phyloP scores from a whole-genome alignment of 169 alveolate species.

The Eimeria sp. region DNA sequence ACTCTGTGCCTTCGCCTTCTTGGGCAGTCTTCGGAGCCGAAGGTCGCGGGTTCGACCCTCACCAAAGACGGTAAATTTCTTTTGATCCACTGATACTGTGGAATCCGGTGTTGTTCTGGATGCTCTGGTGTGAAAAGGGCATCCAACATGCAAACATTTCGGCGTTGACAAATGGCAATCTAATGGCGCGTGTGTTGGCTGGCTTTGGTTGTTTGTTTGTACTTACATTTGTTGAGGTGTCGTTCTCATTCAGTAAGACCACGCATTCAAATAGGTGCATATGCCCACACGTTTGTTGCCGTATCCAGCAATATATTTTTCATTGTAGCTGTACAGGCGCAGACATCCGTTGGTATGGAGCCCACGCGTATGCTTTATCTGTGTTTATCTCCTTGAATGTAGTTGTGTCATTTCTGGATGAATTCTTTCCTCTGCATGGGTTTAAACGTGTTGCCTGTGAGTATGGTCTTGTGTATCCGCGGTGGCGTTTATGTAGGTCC shows the following conservation, averaged over 20 bases:
- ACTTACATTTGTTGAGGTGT: neutral
- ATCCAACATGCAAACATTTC: neutral
- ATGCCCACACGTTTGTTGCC: too few species aligned
- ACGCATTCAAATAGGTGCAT: too few species aligned
- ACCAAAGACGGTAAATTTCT: conserved; percentile 86
- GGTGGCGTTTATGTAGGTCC: too few species aligned
- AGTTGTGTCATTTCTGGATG: too few species aligned
- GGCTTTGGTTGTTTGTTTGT: neutral
- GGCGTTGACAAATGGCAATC: neutral
- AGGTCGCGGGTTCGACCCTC: conserved; percentile 93
- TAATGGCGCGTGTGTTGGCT: neutral
- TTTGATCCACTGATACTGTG: neutral
- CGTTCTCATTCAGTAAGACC: too few species aligned
- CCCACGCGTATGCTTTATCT: too few species aligned
- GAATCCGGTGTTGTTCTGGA: neutral
- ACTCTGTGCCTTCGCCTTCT: conserved; percentile 91
- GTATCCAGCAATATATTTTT: too few species aligned
- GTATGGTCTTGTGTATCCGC: neutral
- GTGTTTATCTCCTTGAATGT: neutral
- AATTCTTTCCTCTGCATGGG: too few species aligned
- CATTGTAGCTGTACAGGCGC: too few species aligned
- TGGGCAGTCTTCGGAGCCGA: conserved; percentile 94
- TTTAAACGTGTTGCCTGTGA: neutral
- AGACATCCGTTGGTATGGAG: neutral
- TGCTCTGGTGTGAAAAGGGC: neutral